Evolutionary conservation across 306 rosid genomes (phyloP).

Genomic region (Argentina anserina): DNA sequence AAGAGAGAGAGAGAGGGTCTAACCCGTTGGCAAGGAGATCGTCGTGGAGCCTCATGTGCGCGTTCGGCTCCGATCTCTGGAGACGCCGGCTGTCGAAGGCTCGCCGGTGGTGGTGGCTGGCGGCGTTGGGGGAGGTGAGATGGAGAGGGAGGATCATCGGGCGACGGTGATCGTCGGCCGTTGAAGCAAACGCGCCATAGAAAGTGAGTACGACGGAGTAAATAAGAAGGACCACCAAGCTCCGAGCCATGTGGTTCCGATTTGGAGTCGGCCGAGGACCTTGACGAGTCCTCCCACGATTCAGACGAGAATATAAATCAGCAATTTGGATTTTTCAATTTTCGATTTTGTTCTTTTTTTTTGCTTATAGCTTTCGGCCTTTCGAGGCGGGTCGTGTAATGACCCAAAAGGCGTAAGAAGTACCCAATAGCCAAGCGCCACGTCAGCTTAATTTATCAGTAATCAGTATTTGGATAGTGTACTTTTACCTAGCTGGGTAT

Average conservation of each 20-base stretch:
- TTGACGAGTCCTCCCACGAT: constrained; percentile 19
- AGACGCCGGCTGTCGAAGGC: constrained; percentile 34
- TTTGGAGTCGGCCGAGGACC: constrained; percentile 27
- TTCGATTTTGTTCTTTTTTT: background rate
- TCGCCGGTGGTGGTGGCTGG: constrained; percentile 16
- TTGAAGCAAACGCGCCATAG: background rate
- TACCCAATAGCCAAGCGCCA: background rate
- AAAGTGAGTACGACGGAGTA: constrained; percentile 11
- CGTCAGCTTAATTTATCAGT: background rate
- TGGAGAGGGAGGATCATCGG: constrained; percentile 43
- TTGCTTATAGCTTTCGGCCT: background rate
- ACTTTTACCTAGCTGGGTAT: too few relatives aligned
- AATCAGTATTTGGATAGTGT: background rate
- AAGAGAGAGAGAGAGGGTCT: background rate
- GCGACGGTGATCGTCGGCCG: constrained; percentile 22
- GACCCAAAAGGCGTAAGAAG: background rate
- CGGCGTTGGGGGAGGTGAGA: constrained; percentile 26
- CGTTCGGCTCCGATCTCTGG: constrained; percentile 30
- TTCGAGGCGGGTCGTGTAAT: background rate
- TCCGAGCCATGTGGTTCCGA: constrained; percentile 29
- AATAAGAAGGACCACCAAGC: background rate
- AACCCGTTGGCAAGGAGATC: constrained; percentile 49
- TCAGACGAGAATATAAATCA: background rate
- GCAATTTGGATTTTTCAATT: background rate
- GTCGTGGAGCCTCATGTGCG: constrained; percentile 48